Base-by-base conservation (phyloP, 768 basidiomycete genomes). In the Boletus vermiculosoides region DNA sequence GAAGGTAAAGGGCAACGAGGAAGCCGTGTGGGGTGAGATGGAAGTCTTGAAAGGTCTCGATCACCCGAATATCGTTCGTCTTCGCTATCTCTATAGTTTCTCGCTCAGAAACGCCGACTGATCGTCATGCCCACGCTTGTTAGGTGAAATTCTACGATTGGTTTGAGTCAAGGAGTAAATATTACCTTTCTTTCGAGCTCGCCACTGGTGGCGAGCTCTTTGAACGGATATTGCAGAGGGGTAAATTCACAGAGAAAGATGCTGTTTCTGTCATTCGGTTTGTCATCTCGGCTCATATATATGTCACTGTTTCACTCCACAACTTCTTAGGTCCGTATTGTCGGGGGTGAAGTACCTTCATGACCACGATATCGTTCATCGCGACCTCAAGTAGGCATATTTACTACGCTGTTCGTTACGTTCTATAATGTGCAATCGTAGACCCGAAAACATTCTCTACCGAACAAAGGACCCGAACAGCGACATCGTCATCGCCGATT, bases 401-500 rank as follows among this genome's bases (percentile, higher is more conserved):
- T 25, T 1, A 16, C 4, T 36, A 13, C 15, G 34, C 25, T 48
- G 4, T 13, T 31, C n/a, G 41, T 49, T 23, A 31, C 34, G 13
- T 37, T 45, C 12, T 13, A 40, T 58, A 23, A 50, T 40, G 18
- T 41, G 13, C 16, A 3, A 40, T 49, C 36, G 7, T 59, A 93
- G 90, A 71, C 97, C 97, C 0, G 97, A 99, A 73, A 98, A 98
- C 69, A 95, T 99, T 57, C 79, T 99, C 4, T 98, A 93, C 69
- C 85, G 91, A 40, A 92, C 90, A 5, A 85, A 78, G 61, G 88
- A 84, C 3, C 68, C 78, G 11, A 78, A 88, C 18, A 92, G 90
- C n/a, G 89, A 89, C 60, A 81, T 98, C 49, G 95, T 99, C 55
- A 94, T 98, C 42, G 95, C 86, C 7, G 97, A 98, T 73, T 99